Percentiles rank a stretch among this genome's conserved stretches.
Conservation (phyloP, 2,329 filamentous ascomycete species). For the Gyromitra esculenta region DNA sequence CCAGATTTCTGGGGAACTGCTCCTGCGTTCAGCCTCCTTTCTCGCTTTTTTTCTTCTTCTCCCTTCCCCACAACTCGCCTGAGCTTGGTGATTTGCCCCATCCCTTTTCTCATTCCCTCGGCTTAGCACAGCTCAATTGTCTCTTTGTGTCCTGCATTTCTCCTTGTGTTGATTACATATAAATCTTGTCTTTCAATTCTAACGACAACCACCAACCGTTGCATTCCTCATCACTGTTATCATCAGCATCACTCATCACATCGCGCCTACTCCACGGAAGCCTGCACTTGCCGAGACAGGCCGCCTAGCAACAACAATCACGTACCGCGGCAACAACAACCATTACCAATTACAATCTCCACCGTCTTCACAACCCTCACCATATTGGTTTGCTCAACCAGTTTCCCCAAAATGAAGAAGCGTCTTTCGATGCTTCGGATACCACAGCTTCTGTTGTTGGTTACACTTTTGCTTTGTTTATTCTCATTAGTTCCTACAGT, state of each 20-base stretch:
- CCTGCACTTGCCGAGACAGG: constrained; percentile 44
- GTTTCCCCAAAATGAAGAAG: constrained; percentile 39
- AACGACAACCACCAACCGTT: constrained; percentile 32
- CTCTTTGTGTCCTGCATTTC: constrained; percentile 10
- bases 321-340: constrained; percentile 22
- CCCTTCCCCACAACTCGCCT: constrained; percentile 29
- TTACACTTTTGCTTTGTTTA: constrained; percentile 50
- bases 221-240: constrained; percentile 40
- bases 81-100: constrained; percentile 16
- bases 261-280: constrained; percentile 36
- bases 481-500: constrained; percentile 47
- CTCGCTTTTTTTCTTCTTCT: constrained; percentile 19
- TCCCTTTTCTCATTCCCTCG: constrained; percentile 10
- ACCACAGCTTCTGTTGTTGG: constrained; percentile 51
- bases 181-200: constrained; percentile 23
- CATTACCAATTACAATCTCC: constrained; percentile 24
- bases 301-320: constrained; percentile 34
- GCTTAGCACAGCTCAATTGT: constrained; percentile 1
- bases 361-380: constrained; percentile 5
- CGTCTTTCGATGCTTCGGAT: constrained; percentile 47
- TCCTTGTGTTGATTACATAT: constrained; percentile 28
- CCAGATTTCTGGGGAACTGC: constrained; percentile 16
- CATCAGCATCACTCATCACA: constrained; percentile 41
- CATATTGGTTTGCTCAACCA: constrained; percentile 29
- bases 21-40: constrained; percentile 48